Evolutionary conservation across 768 basidiomycete species (phyloP).

Genomic region (Bullera alba): DNA sequence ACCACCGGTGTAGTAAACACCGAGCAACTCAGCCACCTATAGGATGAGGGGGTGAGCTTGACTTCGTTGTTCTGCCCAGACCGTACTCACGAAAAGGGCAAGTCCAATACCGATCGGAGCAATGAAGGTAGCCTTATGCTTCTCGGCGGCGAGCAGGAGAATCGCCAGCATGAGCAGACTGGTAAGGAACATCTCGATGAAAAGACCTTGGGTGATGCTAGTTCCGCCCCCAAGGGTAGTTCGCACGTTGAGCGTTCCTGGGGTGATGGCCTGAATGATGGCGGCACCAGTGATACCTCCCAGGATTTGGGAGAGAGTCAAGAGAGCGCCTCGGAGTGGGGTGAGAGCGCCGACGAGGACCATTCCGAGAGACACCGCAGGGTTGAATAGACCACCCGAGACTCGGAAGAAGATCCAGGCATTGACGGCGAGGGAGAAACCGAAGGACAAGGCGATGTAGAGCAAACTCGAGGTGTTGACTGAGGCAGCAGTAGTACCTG

Average conservation of each 20-base stretch:
- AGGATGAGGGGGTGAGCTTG: too few species aligned
- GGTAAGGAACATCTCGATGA: slow-evolving; percentile 48
- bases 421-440: slow-evolving; percentile 43
- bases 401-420: slow-evolving; percentile 47
- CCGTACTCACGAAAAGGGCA: slow-evolving; percentile 42
- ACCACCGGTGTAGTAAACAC: slow-evolving; percentile 46
- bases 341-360: slow-evolving; percentile 45
- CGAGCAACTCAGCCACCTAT: slow-evolving; percentile 44
- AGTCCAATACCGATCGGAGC: slow-evolving; percentile 50
- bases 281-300: slow-evolving; percentile 45
- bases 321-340: slow-evolving; percentile 43
- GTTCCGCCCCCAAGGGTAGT: slow-evolving; percentile 37
- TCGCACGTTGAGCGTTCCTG: slow-evolving; percentile 40
- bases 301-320: slow-evolving; percentile 42
- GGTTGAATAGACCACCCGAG: slow-evolving; percentile 47
- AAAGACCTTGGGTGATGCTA: slow-evolving; percentile 43
- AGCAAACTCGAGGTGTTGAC: slow-evolving; percentile 43
- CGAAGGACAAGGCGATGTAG: slow-evolving; percentile 44
- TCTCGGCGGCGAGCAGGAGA: slow-evolving; percentile 44
- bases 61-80: too few species aligned
- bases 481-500: slow-evolving; percentile 27
- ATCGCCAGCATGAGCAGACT: slow-evolving; percentile 33
- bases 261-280: slow-evolving; percentile 41
- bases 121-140: slow-evolving; percentile 48
- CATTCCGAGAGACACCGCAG: slow-evolving; percentile 47